Percentiles rank a stretch among this genome's conserved stretches.
Evolutionary conservation across 257 asterid genomes (phyloP).

Genomic region (Verbascum thapsus): DNA sequence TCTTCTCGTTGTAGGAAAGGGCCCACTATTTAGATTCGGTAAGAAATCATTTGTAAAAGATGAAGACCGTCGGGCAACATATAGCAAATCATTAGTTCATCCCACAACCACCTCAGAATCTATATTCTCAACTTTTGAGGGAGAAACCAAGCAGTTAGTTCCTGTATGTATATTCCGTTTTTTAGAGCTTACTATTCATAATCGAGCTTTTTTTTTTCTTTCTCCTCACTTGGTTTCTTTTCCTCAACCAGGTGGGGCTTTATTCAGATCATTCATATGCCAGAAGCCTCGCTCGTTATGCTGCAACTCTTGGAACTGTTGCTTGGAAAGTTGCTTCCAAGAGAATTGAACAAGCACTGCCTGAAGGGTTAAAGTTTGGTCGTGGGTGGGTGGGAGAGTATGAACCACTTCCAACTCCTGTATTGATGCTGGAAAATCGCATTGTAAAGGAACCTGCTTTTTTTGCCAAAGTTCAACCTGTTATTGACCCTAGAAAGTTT

Average conservation of each 20-base stretch:
- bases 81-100: constrained; percentile 47
- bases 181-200: constrained; percentile 15
- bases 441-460: constrained; percentile 65
- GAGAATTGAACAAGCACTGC: constrained; percentile 86
- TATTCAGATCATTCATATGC: constrained; percentile 90
- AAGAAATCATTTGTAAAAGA: constrained; percentile 61
- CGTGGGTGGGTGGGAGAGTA: constrained; percentile 99
- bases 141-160: constrained; percentile 86
- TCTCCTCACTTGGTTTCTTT: constrained; percentile 26
- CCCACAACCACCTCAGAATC: constrained; percentile 58
- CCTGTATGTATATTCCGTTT: constrained; percentile 57
- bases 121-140: constrained; percentile 79
- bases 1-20: constrained; percentile 56
- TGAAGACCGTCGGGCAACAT: constrained; percentile 80
- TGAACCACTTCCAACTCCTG: constrained; percentile 88
- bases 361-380: constrained; percentile 81
- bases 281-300: constrained; percentile 89
- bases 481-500: constrained; percentile 37
- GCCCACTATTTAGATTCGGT: constrained; percentile 53
- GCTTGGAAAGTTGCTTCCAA: constrained; percentile 90
- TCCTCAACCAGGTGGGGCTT: constrained; percentile 74
- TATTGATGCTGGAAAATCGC: constrained; percentile 63
- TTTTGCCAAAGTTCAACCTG: constrained; percentile 43
- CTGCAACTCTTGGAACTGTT: constrained; percentile 86
- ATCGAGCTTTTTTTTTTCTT: not conserved